Conservation (phyloP, 805 yeast species). For the Yarrowia sp. region DNA sequence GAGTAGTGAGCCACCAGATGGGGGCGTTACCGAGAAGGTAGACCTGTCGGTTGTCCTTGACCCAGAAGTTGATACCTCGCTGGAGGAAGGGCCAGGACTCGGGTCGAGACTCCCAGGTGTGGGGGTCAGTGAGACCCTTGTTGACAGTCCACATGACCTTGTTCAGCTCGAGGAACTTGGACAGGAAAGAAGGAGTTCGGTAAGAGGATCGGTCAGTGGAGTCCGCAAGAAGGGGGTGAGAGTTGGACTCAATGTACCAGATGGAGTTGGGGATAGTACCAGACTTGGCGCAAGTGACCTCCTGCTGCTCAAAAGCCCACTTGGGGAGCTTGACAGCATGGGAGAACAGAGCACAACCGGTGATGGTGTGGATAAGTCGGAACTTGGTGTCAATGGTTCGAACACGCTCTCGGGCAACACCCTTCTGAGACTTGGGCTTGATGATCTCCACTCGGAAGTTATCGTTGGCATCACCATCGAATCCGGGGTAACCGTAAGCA, state of each 20-base stretch:
- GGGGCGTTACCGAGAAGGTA: constrained; percentile 71
- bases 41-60: constrained; percentile 55
- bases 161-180: constrained; percentile 64
- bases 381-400: constrained; percentile 73
- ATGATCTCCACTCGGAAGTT: constrained; percentile 68
- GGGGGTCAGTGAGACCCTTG: constrained; percentile 57
- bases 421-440: constrained; percentile 50
- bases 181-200: constrained; percentile 54
- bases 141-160: constrained; percentile 61
- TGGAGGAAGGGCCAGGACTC: constrained; percentile 66
- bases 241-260: constrained; percentile 68
- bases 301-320: constrained; percentile 87
- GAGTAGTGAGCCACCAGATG: constrained; percentile 59
- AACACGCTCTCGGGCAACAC: constrained; percentile 52
- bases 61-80: constrained; percentile 68
- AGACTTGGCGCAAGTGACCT: constrained; percentile 81
- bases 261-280: constrained; percentile 72
- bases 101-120: constrained; percentile 62
- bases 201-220: constrained; percentile 51
- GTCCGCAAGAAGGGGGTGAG: constrained; percentile 57
- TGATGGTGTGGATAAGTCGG: constrained; percentile 69
- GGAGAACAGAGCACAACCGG: constrained; percentile 74
- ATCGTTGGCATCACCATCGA: constrained; percentile 71
- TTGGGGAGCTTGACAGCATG: constrained; percentile 77
- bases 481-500: constrained; percentile 68